Evolutionary conservation across 371 early-diverging fungal species (phyloP).

Genomic region (Lichtheimia hyalospora): DNA sequence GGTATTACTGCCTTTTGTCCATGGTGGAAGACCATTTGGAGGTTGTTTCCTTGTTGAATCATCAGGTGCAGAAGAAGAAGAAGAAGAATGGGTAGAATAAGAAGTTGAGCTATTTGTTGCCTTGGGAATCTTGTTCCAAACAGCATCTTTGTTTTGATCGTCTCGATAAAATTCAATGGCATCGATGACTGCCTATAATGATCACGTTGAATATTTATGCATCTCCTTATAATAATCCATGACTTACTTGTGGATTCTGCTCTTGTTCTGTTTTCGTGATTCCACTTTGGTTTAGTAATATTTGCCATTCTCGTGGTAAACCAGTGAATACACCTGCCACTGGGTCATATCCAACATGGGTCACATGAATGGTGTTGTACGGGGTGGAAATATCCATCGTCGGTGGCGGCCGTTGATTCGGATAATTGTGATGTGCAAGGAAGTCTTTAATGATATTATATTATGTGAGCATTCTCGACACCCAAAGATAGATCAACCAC

Average conservation of each 20-base stretch:
- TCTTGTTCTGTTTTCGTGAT: slow-evolving; percentile 93
- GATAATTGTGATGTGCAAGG: background rate
- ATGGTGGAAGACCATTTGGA: background rate
- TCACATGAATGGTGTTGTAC: slow-evolving; percentile 93
- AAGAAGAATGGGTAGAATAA: slow-evolving; percentile 7
- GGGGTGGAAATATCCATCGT: slow-evolving; percentile 80
- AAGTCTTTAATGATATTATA: background rate
- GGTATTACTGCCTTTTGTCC: slow-evolving; percentile 9
- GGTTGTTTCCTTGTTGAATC: background rate
- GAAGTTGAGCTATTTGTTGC: slow-evolving; percentile 13
- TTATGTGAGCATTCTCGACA: background rate
- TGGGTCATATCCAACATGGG: slow-evolving; percentile 89
- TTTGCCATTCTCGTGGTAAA: slow-evolving; percentile 92
- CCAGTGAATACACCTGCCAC: slow-evolving; percentile 92
- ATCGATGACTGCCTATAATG: slow-evolving; percentile 78
- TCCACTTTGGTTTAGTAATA: slow-evolving; percentile 84
- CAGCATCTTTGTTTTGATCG: slow-evolving; percentile 61
- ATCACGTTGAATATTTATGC: background rate
- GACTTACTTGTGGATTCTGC: slow-evolving; percentile 82
- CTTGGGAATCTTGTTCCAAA: slow-evolving; percentile 86
- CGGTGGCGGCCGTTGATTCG: background rate
- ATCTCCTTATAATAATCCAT: background rate
- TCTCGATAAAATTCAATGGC: slow-evolving; percentile 90
- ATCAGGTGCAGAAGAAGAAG: background rate
- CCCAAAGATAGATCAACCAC: background rate